Base-by-base conservation (phyloP, 2,329 filamentous ascomycete species). In the Diplodia seriata region DNA sequence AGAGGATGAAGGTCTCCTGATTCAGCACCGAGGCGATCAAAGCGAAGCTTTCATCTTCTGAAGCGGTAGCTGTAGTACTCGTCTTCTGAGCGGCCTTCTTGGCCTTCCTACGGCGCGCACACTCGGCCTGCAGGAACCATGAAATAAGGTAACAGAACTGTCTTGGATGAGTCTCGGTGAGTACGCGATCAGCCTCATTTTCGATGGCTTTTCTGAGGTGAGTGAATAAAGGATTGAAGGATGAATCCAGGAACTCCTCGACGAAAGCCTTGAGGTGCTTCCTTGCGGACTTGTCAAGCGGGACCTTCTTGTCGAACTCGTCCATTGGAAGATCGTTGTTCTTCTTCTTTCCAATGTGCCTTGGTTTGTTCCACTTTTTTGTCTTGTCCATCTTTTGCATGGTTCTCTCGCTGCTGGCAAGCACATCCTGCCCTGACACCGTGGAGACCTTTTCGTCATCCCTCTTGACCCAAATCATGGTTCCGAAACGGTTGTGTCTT, bases 391-490 rank as follows among this genome's bases (percentile, higher is more conserved):
- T 93, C 77, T 97, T 96, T 62, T 91, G 85, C 71, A 97, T 86
- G 7, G 91, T 90, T 49, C 87, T 86, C 9, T 91, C 85, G 7
- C 89, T 86, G 73, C 93, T 89, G 3, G 89, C 86, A 54, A 99
- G 86, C 4, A 91, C 91, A 73, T 93, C 90, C 76, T 98, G 94
- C 1, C 95, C 95, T 0, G 93, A 94, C 1, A 99, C 86, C 0
- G 94, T 93, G 0, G 92, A 91, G 73, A 95, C 87, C 74, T 94
- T 94, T 62, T 91, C 89, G 72, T 94, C 91, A 59, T 93, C 91
- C 67, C 94, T 85, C 81, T 97, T 93, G 47, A 99, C 88, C 94
- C 94, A 98, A 40, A 97, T 89, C 92, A 98, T 98, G 12, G 94
- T 97, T 2, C 95, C 95, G 74, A 98, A 99, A 40, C 95, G 88